Percentiles rank a stretch among this genome's conserved stretches.
phyloP scores from a whole-genome alignment of 257 asterid genomes.

The Cruciata laevipes region DNA sequence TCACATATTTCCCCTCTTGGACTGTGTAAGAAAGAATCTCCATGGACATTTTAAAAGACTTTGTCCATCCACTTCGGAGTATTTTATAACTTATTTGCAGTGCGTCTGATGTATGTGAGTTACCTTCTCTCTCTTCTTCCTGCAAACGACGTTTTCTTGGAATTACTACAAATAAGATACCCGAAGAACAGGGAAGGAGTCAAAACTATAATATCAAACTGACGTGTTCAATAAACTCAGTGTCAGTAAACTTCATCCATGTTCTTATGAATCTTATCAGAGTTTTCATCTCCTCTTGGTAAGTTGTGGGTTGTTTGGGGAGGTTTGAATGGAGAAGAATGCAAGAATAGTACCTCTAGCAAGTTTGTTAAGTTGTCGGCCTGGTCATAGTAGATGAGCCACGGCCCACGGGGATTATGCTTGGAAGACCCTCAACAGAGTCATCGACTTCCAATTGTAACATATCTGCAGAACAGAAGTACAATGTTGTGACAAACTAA shows the following conservation, averaged over 20 bases:
- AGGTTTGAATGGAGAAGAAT: not conserved
- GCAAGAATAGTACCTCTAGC: conserved; percentile 8
- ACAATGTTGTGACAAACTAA: not conserved
- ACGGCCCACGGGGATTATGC: conserved; percentile 71
- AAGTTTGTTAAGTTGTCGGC: conserved; percentile 63
- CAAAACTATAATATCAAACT: not conserved
- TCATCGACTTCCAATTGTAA: conserved; percentile 40
- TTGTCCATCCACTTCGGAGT: not conserved
- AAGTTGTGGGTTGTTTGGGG: not conserved
- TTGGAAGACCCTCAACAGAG: conserved; percentile 46
- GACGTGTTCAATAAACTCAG: not conserved
- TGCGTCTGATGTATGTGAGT: not conserved
- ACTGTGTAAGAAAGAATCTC: not conserved
- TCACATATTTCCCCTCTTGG: not conserved
- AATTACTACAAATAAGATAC: not conserved
- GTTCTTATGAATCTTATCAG: not conserved
- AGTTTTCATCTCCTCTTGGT: not conserved
- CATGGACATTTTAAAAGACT: not conserved
- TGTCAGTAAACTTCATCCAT: too few species aligned
- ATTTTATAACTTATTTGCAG: not conserved
- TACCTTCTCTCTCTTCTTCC: not conserved
- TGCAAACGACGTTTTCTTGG: not conserved
- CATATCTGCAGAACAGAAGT: conserved; percentile 30
- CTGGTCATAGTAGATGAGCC: conserved; percentile 94
- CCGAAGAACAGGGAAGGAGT: not conserved